Evolutionary conservation across 2,329 filamentous ascomycete species (phyloP).

Genomic region (Aureobasidium sp.): DNA sequence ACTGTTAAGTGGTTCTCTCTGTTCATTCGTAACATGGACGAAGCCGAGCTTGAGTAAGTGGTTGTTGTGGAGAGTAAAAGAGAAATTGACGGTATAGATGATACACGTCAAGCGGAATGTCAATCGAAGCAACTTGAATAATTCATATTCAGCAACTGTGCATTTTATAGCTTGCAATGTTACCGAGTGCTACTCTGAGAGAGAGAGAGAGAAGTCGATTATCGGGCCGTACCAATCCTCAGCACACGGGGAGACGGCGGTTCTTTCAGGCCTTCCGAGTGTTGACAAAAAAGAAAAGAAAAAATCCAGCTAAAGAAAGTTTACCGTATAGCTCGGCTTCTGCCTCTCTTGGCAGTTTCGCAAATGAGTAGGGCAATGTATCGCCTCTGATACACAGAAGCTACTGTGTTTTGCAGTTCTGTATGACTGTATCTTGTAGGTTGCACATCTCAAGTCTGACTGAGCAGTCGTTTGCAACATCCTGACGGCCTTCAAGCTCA

Average conservation of each 20-base stretch:
- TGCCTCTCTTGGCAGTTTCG: neutral
- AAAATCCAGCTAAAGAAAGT: neutral
- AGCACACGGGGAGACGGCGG: too few species aligned
- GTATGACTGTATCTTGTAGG: neutral
- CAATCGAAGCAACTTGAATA: too few species aligned
- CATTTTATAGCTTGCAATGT: too few species aligned
- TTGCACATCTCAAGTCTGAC: neutral
- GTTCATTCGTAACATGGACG: conserved; percentile 39
- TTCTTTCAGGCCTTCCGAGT: neutral
- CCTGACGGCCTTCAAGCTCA: neutral
- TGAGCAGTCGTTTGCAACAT: neutral
- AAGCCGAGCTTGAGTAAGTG: conserved; percentile 25
- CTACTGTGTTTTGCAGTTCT: neutral
- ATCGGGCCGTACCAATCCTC: too few species aligned
- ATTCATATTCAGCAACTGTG: neutral
- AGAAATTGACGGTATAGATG: neutral
- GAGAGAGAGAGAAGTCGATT: too few species aligned
- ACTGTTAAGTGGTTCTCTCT: conserved; percentile 35
- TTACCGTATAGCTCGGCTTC: neutral
- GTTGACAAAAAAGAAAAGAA: neutral
- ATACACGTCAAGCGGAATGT: too few species aligned
- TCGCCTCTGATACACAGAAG: neutral
- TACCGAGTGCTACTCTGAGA: too few species aligned
- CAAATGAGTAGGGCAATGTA: neutral
- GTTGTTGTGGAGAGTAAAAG: neutral